Conservation (phyloP, 148 eudicot species). For the Fallopia convolvulus region DNA sequence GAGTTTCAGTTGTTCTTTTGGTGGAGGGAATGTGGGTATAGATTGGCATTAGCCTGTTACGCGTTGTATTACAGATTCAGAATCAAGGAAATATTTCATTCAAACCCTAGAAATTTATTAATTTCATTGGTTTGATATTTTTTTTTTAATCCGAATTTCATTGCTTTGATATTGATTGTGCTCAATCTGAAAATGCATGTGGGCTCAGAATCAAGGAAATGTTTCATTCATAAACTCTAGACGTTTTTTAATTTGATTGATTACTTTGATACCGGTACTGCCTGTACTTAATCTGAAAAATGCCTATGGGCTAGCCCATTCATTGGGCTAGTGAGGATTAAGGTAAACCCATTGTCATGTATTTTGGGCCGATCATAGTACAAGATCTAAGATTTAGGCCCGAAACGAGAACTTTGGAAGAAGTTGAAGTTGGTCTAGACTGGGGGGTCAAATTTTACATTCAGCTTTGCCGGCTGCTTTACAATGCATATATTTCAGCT, state of each 20-base stretch:
- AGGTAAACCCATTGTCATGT: background rate
- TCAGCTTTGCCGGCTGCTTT: background rate
- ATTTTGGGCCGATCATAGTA: background rate
- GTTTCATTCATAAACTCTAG: background rate
- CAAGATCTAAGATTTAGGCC: background rate
- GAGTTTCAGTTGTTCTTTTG: background rate
- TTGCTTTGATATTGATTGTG: background rate
- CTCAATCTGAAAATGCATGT: background rate
- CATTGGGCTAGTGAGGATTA: background rate
- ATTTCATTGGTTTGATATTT: background rate
- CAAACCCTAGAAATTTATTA: background rate
- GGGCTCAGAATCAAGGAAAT: conserved; percentile 1
- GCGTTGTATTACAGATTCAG: conserved; percentile 1
- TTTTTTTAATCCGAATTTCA: too few relatives aligned
- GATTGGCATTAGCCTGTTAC: background rate
- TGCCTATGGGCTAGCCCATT: background rate
- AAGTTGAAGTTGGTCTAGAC: too few relatives aligned
- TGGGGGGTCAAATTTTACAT: background rate
- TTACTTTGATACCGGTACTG: background rate
- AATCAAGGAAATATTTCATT: background rate
- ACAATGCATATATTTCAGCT: too few relatives aligned
- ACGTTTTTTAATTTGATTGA: background rate
- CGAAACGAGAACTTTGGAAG: too few relatives aligned
- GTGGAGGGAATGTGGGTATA: conserved; percentile 6
- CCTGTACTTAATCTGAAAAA: background rate